A percentile compares a stretch with the other conserved stretches of the same genome.
Conservation (phyloP, 129 eudicot species). For the Saussurea involucrata region DNA sequence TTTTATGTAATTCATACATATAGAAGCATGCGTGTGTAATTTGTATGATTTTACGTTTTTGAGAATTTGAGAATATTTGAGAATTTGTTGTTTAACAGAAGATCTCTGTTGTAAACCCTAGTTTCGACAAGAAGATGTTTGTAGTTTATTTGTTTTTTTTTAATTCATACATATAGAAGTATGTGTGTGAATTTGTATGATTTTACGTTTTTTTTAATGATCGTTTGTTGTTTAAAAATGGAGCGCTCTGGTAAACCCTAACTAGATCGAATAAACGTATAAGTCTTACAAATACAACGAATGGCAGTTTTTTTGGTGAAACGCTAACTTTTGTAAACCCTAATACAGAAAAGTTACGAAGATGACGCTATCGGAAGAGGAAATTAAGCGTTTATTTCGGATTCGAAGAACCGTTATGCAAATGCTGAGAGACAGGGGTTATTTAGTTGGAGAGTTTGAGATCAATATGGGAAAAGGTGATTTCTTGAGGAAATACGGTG, state of each 20-base stretch:
- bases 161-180: background rate
- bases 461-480: slow-evolving; percentile 48
- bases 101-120: slow-evolving; percentile 15
- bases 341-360: slow-evolving; percentile 12
- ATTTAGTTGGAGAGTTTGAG: slow-evolving; percentile 62
- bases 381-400: slow-evolving; percentile 51
- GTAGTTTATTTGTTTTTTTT: background rate
- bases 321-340: background rate
- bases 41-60: background rate
- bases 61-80: too few species aligned
- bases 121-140: background rate
- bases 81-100: background rate
- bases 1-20: background rate
- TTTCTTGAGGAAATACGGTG: slow-evolving; percentile 62
- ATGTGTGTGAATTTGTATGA: background rate
- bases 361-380: slow-evolving; percentile 59
- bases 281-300: background rate
- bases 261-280: background rate
- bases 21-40: background rate
- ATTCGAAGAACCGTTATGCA: slow-evolving; percentile 66
- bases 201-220: background rate
- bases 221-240: background rate
- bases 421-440: slow-evolving; percentile 75
- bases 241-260: background rate
- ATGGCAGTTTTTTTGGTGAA: background rate